Base-by-base conservation (phyloP, 108 stramenopile genomes). In the Cyclostephanos invisitatus region DNA sequence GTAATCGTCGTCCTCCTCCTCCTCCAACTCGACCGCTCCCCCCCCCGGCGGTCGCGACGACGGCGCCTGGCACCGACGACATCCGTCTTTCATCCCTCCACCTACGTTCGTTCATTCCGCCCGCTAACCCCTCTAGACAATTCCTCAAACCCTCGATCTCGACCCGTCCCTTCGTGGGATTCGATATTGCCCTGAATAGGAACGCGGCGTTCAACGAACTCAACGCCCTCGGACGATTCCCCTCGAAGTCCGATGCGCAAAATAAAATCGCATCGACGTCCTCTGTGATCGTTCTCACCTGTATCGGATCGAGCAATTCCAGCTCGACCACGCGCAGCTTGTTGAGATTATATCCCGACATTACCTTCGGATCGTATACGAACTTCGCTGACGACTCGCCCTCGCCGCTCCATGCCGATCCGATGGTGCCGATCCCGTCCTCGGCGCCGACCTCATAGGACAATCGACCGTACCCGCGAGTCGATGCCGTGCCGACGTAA, bases 361-460 rank as follows among this genome's bases (percentile, higher is more conserved):
- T 94, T 0, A 47, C 40, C 15, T 84, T 73, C 18, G 74, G 75
- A 47, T 80, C 59, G 61, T 68, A 94, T 67, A 81, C 64, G 78
- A 94, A 94, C 7, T 70, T 74, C 0, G 93, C 93, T 21, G 70
- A 71, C 10, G 87, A 73, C 5, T 82, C 68, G 61, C 90, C 92
- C 48, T 86, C 87, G 15, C 65, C 65, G 54, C 74, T 77, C 93
- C 91, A 92, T 1, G 86, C 86, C 2, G 92, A 51, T 28, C 88
- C 89, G 42, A 93, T 87, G 14, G 42, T 68, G 7, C 92, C 92
- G 0, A 77, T 48, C 0, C 89, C 88, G 76, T 89, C 88, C 78
- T 93, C 92, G 50, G 92, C 92, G 10, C 92, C 92, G 8, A 93
- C 89, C 74, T 90, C 93, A 66, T 95, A 95, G 47, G 85, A 82